Evolutionary conservation across 2,329 filamentous ascomycete genomes (phyloP).

Genomic region (Pleomassaria siparia): DNA sequence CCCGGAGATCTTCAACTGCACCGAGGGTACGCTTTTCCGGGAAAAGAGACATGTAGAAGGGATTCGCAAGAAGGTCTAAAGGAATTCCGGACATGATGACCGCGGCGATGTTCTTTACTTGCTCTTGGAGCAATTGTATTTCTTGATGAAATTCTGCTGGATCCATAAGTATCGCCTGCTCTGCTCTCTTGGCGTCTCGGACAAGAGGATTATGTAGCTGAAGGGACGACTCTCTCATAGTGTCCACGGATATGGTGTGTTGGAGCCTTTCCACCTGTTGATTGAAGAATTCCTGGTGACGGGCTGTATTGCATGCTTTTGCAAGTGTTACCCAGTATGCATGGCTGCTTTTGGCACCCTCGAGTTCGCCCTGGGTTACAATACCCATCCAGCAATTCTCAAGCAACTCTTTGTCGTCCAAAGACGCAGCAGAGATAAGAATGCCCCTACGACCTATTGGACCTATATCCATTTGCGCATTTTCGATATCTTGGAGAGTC

Average conservation of each 20-base stretch:
- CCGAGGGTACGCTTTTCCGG: slow-evolving; percentile 23
- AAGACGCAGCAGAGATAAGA: slow-evolving; percentile 32
- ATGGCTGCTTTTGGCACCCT: slow-evolving; percentile 22
- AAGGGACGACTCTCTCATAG: neutral
- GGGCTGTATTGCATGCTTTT: slow-evolving; percentile 31
- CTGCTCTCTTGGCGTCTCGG: neutral
- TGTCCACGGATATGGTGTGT: slow-evolving; percentile 22
- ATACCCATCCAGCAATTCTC: slow-evolving; percentile 34
- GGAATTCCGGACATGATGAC: slow-evolving; percentile 36
- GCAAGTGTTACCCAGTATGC: slow-evolving; percentile 39
- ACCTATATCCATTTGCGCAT: slow-evolving; percentile 19
- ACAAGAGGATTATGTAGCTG: neutral
- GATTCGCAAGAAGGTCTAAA: slow-evolving; percentile 38
- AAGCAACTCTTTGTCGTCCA: slow-evolving; percentile 25
- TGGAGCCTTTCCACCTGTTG: slow-evolving; percentile 27
- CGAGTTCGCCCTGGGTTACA: slow-evolving; percentile 21
- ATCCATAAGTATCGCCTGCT: slow-evolving; percentile 14
- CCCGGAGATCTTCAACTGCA: slow-evolving; percentile 32
- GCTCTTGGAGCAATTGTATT: slow-evolving; percentile 23
- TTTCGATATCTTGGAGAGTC: slow-evolving; percentile 27
- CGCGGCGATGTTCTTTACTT: slow-evolving; percentile 30
- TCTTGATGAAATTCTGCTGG: slow-evolving; percentile 17
- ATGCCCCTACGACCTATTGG: slow-evolving; percentile 23
- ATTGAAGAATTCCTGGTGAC: slow-evolving; percentile 22
- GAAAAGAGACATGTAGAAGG: slow-evolving; percentile 42